Base-by-base conservation (phyloP, 2,329 filamentous ascomycete species). In the Keithomyces neogunnii region DNA sequence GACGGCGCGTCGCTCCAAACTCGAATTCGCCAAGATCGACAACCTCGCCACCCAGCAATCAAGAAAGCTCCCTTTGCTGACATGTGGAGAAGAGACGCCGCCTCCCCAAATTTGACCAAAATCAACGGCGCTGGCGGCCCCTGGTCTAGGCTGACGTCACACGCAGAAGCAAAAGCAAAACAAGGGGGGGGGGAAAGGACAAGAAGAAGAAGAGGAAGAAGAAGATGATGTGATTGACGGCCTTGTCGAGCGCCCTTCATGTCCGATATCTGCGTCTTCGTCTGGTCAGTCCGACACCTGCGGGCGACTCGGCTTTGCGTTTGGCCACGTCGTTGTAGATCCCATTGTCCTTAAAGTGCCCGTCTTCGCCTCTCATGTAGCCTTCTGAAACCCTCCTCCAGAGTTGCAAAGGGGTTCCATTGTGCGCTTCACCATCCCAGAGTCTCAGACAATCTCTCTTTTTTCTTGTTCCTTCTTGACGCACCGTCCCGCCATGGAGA, bases 401-500 rank as follows among this genome's bases (percentile, higher is more conserved):
- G 19, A 19, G 19, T 38, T 38, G 11, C 36, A 38, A 38, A n/a
- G 36, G 36, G 36, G 11, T 13, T 4, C 4, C 36, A 4, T 39
- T 13, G 36, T 6, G 33, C 36, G 8, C 36, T 5, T 5, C 2
- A 9, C 36, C 13, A 10, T 39, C 36, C 13, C 7, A n/a, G 13
- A 13, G 36, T 5, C 36, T 10, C 7, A 5, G 8, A n/a, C 5
- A 10, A 13, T 39, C n/a, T 10, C 36, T 39, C 7, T 10, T n/a
- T 10, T 10, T 39, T n/a, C 8, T 10, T n/a, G 13, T n/a, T 9
- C 5, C 36, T 39, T 42, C 39, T 42, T 19, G n/a, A 28, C 8
- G 3, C 26, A 10, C 39, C 5, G 8, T 42, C 5, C 33, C 39
- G 47, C 33, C 45, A 55, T 50, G 56, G 51, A 56, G 33, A 54